Conservation (phyloP, 2,329 filamentous ascomycete genomes). For the Ophiosphaerella korrae region DNA sequence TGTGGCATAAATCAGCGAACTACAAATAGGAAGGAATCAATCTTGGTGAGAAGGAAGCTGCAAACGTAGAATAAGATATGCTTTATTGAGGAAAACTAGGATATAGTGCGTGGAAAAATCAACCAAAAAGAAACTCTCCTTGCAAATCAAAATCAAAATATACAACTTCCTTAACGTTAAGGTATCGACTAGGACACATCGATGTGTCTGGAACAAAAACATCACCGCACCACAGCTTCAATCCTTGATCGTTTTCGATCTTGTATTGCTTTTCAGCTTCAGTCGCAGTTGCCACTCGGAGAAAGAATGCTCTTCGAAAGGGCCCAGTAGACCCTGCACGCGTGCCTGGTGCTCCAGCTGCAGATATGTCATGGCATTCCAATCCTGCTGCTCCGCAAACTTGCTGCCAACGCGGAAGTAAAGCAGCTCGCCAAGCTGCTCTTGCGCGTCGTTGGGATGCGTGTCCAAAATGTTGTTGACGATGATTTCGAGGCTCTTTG, state of each 20-base stretch:
- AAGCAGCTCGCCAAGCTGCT: slow-evolving; percentile 1
- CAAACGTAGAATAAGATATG: no score
- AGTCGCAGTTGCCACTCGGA: not conserved
- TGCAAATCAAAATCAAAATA: no score
- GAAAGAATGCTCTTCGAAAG: not conserved
- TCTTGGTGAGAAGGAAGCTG: no score
- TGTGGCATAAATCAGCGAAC: no score
- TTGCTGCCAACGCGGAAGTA: slow-evolving; percentile 3
- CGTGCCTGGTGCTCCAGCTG: slow-evolving; percentile 8
- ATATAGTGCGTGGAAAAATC: no score
- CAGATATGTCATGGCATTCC: slow-evolving; percentile 7
- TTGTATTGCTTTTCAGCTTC: not conserved
- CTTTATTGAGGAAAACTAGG: no score
- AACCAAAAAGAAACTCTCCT: no score
- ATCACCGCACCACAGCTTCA: not conserved
- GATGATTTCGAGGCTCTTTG: not conserved
- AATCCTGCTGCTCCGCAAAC: not conserved
- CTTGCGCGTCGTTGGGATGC: not conserved
- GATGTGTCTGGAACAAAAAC: slow-evolving; percentile 12
- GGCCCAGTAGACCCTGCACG: not conserved
- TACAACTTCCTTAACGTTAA: no score
- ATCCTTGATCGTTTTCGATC: not conserved
- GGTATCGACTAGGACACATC: no score
- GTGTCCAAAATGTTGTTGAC: not conserved
- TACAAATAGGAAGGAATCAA: no score